Evolutionary conservation across 345 rosid genomes (phyloP), one percentile per base, ranked within the genome.

Genomic region (Populus euphratica): DNA sequence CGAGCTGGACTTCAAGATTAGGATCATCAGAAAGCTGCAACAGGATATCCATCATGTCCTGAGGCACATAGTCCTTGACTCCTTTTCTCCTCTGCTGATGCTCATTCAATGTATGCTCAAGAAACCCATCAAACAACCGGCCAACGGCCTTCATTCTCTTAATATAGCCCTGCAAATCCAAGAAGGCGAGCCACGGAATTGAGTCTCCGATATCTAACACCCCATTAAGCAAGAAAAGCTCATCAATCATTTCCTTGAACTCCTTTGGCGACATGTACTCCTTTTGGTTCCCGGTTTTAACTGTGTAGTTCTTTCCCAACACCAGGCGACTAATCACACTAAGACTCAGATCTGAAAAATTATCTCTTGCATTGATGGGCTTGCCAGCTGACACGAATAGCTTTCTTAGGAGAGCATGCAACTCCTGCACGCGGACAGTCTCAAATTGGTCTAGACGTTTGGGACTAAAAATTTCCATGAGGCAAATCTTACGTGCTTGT

Each of bases 211-310:
- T 84, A 36, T 86, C 88, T 52, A 90, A 41, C 16, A 87, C 83
- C 49, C 96, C 93, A 33, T 87, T 91, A 1, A 91, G 88, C 76
- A 87, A 65, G 64, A 91, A 90, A 80, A 88, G 73, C 83, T 91
- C 93, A 31, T 91, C 91, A 5, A 91, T 75, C 92, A 91, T 91
- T 73, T 84, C 86, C 86, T 87, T 90, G 75, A 87, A 90, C 86
- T 91, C 92, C 66, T 85, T 79, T 1, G 93, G 87, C 1, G 85
- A 77, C 79, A 90, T 87, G 4, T 85, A 79, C 71, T 83, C 86
- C 8, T 81, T 62, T 0, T 39, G 71, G 27, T 68, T 76, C 18
- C 78, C 85, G 0, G 29, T 47, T 73, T 73, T 49, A 10, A 74
- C 85, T 1, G 91, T 85, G 83, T 88, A 91, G 29, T 87, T 91